Evolutionary conservation across 75 land plant species (phyloP).

Genomic region (Adiantum capillusveneris): DNA sequence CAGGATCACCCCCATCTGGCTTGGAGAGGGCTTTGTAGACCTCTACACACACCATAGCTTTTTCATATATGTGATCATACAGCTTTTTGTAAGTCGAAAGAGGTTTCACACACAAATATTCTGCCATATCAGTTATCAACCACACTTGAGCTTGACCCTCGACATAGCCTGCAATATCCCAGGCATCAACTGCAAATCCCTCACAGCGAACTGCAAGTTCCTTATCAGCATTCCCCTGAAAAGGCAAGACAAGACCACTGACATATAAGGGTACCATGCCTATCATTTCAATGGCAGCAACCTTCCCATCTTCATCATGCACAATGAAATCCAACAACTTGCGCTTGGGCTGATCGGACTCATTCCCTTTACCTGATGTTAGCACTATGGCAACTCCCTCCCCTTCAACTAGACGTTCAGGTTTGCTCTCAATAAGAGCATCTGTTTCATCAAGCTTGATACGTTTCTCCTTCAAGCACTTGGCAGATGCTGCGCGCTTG

Average conservation of each 20-base stretch:
- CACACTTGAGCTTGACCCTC: slow-evolving; percentile 60
- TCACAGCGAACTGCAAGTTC: slow-evolving; percentile 65
- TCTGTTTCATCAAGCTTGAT: slow-evolving; percentile 28
- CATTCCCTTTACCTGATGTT: slow-evolving; percentile 20
- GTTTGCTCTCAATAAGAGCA: slow-evolving; percentile 38
- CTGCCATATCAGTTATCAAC: slow-evolving; percentile 62
- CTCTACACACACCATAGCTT: slow-evolving; percentile 64
- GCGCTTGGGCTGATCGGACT: slow-evolving; percentile 25
- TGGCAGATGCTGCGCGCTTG: slow-evolving; percentile 64
- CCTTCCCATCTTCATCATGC: slow-evolving; percentile 56
- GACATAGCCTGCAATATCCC: slow-evolving; percentile 88
- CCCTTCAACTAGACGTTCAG: slow-evolving; percentile 28
- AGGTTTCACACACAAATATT: slow-evolving; percentile 74
- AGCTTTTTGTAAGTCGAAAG: slow-evolving; percentile 52
- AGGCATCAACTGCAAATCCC: slow-evolving; percentile 61
- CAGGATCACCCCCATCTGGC: slow-evolving; percentile 66
- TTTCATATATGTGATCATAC: slow-evolving; percentile 54
- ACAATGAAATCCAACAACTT: slow-evolving; percentile 63
- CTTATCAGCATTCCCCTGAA: slow-evolving; percentile 36
- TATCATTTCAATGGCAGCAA: slow-evolving; percentile 62
- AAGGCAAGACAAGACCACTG: slow-evolving; percentile 59
- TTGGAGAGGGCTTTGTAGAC: slow-evolving; percentile 61
- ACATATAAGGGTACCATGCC: slow-evolving; percentile 52
- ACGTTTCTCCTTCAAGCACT: slow-evolving; percentile 55
- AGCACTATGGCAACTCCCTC: slow-evolving; percentile 44